Evolutionary conservation across 2,329 filamentous ascomycete genomes (phyloP).

Genomic region (Curvularia sp.): DNA sequence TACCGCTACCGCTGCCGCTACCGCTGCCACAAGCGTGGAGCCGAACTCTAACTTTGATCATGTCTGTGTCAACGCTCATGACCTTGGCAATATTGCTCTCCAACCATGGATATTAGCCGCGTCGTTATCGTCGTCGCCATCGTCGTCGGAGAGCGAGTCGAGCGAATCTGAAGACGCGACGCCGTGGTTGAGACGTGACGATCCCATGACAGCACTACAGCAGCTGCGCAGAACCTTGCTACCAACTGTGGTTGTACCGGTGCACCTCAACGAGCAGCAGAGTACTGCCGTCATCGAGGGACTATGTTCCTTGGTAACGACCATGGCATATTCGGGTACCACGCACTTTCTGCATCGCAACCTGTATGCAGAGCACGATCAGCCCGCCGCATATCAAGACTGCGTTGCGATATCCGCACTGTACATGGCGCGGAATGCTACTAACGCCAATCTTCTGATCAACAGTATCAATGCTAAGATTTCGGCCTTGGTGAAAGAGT

Average conservation of each 20-base stretch:
- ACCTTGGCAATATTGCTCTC: neutral
- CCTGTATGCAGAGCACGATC: constrained; percentile 26
- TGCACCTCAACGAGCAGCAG: neutral
- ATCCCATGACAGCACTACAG: neutral
- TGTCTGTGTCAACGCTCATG: neutral
- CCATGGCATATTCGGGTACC: constrained; percentile 33
- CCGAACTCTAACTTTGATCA: neutral
- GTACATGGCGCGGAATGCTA: constrained; percentile 34
- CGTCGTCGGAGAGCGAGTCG: neutral
- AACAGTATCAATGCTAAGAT: constrained; percentile 36
- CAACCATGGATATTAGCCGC: neutral
- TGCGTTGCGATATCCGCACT: constrained; percentile 34
- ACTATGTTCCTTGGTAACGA: constrained; percentile 29
- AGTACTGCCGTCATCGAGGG: constrained; percentile 1
- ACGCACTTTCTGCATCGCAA: constrained; percentile 37
- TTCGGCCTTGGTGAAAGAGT: constrained; percentile 18
- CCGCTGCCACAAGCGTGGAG: neutral
- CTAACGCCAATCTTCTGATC: constrained; percentile 27
- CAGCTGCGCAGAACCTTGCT: neutral
- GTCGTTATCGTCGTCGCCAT: neutral
- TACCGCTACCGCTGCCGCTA: neutral
- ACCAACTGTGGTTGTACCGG: constrained; percentile 16
- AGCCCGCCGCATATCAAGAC: constrained; percentile 39
- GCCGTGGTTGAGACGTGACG: neutral
- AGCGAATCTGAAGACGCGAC: neutral